phyloP scores from a whole-genome alignment of 2,329 filamentous ascomycete genomes.

The Periconia macrospinosa region DNA sequence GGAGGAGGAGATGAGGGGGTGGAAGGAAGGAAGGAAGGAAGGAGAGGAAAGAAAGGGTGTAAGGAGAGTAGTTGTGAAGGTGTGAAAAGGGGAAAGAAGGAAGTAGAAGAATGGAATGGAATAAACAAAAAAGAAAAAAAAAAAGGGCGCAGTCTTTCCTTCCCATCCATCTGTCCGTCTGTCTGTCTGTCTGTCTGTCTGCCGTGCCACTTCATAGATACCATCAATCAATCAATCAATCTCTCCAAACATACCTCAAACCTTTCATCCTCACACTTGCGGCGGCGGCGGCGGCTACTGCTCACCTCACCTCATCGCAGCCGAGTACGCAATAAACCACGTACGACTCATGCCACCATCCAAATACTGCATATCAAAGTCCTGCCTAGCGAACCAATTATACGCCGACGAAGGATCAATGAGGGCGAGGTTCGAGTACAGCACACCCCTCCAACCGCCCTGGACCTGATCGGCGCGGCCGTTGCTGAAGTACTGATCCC shows the following conservation, averaged over 20 bases:
- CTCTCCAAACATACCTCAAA: neutral
- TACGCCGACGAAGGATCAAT: slow-evolving; percentile 72
- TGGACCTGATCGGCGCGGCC: slow-evolving; percentile 66
- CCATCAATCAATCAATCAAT: too few species aligned
- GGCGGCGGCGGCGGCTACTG: too few species aligned
- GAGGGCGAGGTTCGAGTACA: slow-evolving; percentile 82
- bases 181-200: too few species aligned
- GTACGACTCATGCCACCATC: slow-evolving; percentile 72
- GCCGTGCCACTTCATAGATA: too few species aligned
- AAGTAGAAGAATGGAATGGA: neutral
- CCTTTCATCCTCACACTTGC: neutral
- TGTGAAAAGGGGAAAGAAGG: neutral
- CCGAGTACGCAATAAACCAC: slow-evolving; percentile 43
- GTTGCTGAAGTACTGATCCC: slow-evolving; percentile 70
- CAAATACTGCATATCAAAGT: slow-evolving; percentile 69
- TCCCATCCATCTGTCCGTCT: too few species aligned
- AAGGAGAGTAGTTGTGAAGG: too few species aligned
- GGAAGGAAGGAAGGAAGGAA: neutral
- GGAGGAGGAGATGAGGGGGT: too few species aligned
- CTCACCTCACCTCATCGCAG: slow-evolving; percentile 23
- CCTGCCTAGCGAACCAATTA: slow-evolving; percentile 69
- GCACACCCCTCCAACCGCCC: slow-evolving; percentile 83
- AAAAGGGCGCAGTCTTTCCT: too few species aligned
- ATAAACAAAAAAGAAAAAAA: neutral
- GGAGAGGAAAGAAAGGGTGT: neutral